Base-by-base conservation (phyloP, 1,284 basidiomycete genomes). In the Marasmius tenuissimus region DNA sequence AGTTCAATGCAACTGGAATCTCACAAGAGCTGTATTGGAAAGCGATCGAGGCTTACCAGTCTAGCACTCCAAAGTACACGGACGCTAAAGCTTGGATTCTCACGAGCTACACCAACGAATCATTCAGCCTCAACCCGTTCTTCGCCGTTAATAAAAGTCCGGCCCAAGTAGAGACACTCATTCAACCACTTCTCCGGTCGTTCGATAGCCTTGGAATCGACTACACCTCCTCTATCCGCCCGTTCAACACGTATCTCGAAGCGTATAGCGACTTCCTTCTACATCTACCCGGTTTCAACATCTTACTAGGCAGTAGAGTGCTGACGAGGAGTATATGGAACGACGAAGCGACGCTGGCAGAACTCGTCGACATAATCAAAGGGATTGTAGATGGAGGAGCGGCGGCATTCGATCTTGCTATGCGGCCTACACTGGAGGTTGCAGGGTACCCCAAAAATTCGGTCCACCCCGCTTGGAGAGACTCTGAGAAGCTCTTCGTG, bases 381-480 rank as follows among this genome's bases (percentile, higher is more conserved):
- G 59, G 52, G 2, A 64, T 68, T 14, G 57, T 65, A 37, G 60
- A 66, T 33, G 50, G 54, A 4, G 63, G 60, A 14, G 60, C 55
- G 11, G 47, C 56, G 27, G 45, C 62, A 0, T 62, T 60, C 40
- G 65, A 68, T 49, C 58, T 68, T 10, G 58, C 63, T 4, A 9
- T 65, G 0, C 61, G 53, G 1, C 59, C 67, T 37, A 62, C 63
- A 4, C 48, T 52, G 34, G 40, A 63, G 53, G 65, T 48, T 18
- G 63, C 59, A 5, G 60, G 64, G 5, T 57, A 63, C 38, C 64
- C 67, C 11, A 40, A 63, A 20, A 68, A 68, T 42, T 65, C 67
- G 1, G 65, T 66, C 7, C 63, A 61, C 52, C 67, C 65, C 22
- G 63, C 61, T 14, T 66, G 67, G 67, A 62, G 67, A 51, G 48